phyloP scores from a whole-genome alignment of 2,329 filamentous ascomycete genomes.

The Claviceps spartinae region DNA sequence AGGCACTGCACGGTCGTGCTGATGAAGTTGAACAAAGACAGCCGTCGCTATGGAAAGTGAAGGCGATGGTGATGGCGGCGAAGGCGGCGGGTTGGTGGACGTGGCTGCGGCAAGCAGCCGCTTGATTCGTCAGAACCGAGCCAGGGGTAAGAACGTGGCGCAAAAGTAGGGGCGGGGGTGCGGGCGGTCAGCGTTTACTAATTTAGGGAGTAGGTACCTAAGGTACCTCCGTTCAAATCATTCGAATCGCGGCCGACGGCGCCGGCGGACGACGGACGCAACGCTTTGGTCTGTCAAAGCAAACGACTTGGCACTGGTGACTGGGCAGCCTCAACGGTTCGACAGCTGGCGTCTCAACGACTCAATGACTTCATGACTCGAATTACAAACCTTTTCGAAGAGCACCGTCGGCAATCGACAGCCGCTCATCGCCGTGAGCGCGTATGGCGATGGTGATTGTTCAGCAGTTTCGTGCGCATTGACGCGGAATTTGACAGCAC shows the following conservation, averaged over 20 bases:
- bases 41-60: not conserved
- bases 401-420: not conserved
- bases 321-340: not conserved
- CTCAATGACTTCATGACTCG: too few species aligned
- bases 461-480: too few species aligned
- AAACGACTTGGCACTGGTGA: not conserved
- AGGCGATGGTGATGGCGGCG: not conserved
- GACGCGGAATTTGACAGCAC: too few species aligned
- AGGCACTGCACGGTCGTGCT: not conserved
- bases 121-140: not conserved
- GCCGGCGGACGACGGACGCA: not conserved
- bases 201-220: too few species aligned
- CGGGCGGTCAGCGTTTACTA: not conserved
- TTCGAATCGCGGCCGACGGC: not conserved
- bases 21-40: not conserved
- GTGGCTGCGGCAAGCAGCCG: not conserved
- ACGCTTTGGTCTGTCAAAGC: not conserved
- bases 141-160: not conserved
- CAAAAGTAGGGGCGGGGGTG: not conserved
- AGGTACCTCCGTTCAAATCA: not conserved
- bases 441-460: too few species aligned
- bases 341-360: not conserved
- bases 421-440: too few species aligned
- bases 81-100: not conserved
- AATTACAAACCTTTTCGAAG: too few species aligned